These are phyloP conservation scores for Triticum monococcum DNA, from an alignment of 176 grass and related monocot species.

Conservation along the genomic window DNA sequence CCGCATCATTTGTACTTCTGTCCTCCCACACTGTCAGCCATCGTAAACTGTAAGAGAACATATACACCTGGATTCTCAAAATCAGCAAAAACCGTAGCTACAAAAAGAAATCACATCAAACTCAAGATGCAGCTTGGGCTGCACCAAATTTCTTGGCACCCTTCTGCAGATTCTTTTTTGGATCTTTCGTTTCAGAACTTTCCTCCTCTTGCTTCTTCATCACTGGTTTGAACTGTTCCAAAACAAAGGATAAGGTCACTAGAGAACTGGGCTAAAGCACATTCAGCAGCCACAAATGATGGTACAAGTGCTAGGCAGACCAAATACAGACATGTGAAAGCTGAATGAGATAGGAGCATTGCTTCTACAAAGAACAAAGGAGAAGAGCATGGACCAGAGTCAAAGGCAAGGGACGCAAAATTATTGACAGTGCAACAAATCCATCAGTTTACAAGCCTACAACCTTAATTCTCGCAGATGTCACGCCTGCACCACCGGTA, in stretches of 20 bases:
- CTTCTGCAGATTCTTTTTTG: conserved; percentile 52
- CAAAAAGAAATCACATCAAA: neutral
- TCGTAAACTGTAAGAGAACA: conserved; percentile 5
- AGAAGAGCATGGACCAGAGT: neutral
- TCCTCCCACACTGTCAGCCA: neutral
- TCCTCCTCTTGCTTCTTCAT: conserved; percentile 77
- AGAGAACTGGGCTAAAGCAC: neutral
- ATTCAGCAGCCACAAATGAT: conserved; percentile 12
- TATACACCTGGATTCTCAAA: neutral
- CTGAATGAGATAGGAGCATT: neutral
- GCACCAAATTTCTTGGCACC: conserved; percentile 55
- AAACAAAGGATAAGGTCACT: conserved; percentile 21
- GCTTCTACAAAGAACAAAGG: neutral
- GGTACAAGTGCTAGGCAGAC: neutral
- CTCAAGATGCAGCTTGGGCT: conserved; percentile 55
- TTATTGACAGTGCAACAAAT: conserved; percentile 4
- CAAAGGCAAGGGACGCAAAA: neutral
- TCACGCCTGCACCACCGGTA: no score
- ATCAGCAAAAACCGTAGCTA: conserved; percentile 12
- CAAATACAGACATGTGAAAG: conserved; percentile 19
- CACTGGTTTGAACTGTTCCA: conserved; percentile 84
- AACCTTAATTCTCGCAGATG: conserved; percentile 12
- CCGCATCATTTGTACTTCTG: neutral
- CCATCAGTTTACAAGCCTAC: neutral
- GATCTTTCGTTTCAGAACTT: conserved; percentile 47